These are phyloP conservation scores for Globisporangium polare DNA, from an alignment of 352 stramenopile species.

Conservation along the genomic window DNA sequence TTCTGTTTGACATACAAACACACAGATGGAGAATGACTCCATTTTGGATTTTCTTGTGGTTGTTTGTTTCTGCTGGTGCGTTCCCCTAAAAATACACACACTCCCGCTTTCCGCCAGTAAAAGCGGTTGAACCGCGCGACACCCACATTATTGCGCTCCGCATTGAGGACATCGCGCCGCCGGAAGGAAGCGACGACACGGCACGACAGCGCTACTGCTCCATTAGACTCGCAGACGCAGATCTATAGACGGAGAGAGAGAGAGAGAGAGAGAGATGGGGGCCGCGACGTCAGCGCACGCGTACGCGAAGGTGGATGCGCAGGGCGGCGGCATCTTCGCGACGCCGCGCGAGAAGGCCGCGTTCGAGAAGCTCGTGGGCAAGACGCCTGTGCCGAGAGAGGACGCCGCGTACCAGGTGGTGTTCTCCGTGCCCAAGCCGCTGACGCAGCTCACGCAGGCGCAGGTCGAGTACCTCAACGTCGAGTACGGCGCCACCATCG, in stretches of 20 bases:
- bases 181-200: background rate
- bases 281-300: constrained; percentile 33
- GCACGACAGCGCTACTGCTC: background rate
- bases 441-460: constrained; percentile 49
- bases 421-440: constrained; percentile 29
- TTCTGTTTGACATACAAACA: too few relatives aligned
- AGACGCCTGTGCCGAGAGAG: constrained; percentile 37
- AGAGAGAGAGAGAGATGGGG: constrained; percentile 42
- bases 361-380: constrained; percentile 74
- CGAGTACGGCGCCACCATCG: constrained; percentile 60
- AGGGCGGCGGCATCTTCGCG: constrained; percentile 31
- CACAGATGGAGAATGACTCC: too few relatives aligned
- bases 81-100: background rate
- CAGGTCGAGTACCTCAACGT: constrained; percentile 58
- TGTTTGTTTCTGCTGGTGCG: background rate
- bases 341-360: constrained; percentile 47
- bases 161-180: constrained; percentile 1
- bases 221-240: background rate
- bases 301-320: constrained; percentile 14
- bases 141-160: background rate
- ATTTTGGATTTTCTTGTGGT: background rate
- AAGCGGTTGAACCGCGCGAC: too few relatives aligned
- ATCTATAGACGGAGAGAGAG: background rate
- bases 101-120: background rate
- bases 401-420: constrained; percentile 53